Conservation (phyloP, 331 rosid genomes). For the Quercus lobata region DNA sequence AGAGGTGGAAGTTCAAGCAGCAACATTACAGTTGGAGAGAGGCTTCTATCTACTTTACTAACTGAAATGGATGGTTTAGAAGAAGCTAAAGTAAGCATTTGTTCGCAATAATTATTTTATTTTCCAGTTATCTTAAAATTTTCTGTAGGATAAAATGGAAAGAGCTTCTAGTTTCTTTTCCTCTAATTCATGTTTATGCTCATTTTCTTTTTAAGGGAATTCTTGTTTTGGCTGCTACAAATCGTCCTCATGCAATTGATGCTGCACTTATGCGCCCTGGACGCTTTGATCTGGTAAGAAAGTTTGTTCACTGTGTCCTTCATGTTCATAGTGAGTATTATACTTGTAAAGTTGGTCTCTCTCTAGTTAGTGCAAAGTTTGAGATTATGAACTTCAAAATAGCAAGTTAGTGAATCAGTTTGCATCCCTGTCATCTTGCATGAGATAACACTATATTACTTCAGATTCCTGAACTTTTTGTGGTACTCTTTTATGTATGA, state of each 20-base stretch:
- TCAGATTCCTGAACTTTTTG: background rate
- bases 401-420: background rate
- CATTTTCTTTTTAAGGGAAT: slow-evolving; percentile 55
- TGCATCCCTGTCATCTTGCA: background rate
- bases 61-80: slow-evolving; percentile 98
- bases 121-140: background rate
- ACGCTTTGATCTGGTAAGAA: slow-evolving; percentile 76
- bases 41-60: slow-evolving; percentile 86
- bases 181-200: slow-evolving; percentile 1
- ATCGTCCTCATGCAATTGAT: slow-evolving; percentile 90
- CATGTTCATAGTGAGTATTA: background rate
- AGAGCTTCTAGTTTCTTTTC: slow-evolving; percentile 12
- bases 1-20: slow-evolving; percentile 84
- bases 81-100: slow-evolving; percentile 69
- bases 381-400: background rate
- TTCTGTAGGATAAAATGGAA: background rate
- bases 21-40: slow-evolving; percentile 64
- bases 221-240: slow-evolving; percentile 93
- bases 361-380: background rate
- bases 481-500: background rate
- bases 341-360: background rate
- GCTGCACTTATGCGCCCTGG: slow-evolving; percentile 98
- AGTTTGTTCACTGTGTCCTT: background rate
- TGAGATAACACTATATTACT: background rate
- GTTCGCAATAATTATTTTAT: background rate